These are phyloP conservation scores for Glonium stellatum DNA, from an alignment of 495 filamentous ascomycete species.

Conservation along the genomic window DNA sequence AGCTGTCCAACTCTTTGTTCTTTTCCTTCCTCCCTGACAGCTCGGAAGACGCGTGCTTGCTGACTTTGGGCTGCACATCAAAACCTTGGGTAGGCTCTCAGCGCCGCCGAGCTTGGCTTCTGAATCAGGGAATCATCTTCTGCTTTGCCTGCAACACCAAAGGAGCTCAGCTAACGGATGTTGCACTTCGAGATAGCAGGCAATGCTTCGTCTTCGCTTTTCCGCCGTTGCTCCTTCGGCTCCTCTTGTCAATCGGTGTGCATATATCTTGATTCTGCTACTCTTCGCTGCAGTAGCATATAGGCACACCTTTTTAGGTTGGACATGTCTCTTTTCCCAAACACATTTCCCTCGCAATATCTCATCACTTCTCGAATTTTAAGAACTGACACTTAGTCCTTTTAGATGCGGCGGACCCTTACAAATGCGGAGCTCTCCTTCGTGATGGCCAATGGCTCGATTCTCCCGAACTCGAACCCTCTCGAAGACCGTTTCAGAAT, in stretches of 20 bases:
- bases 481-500: slow-evolving; percentile 28
- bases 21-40: too few species aligned
- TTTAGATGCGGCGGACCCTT: slow-evolving; percentile 45
- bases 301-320: background rate
- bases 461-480: slow-evolving; percentile 11
- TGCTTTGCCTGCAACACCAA: too few species aligned
- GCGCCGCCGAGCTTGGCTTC: too few species aligned
- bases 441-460: slow-evolving; percentile 50
- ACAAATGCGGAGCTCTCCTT: slow-evolving; percentile 50
- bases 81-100: too few species aligned
- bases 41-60: too few species aligned
- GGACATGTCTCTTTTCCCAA: background rate
- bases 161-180: background rate
- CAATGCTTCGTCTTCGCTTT: slow-evolving; percentile 3
- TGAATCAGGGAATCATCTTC: too few species aligned
- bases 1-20: too few species aligned
- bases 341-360: background rate
- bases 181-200: background rate
- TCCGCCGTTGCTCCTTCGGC: background rate
- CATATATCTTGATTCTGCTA: slow-evolving; percentile 2
- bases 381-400: background rate
- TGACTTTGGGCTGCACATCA: too few species aligned
- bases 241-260: background rate
- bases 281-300: background rate
- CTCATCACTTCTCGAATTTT: background rate